These are phyloP conservation scores for Cordyceps cicadae DNA, from an alignment of 2,329 filamentous ascomycete species.

Conservation along the genomic window DNA sequence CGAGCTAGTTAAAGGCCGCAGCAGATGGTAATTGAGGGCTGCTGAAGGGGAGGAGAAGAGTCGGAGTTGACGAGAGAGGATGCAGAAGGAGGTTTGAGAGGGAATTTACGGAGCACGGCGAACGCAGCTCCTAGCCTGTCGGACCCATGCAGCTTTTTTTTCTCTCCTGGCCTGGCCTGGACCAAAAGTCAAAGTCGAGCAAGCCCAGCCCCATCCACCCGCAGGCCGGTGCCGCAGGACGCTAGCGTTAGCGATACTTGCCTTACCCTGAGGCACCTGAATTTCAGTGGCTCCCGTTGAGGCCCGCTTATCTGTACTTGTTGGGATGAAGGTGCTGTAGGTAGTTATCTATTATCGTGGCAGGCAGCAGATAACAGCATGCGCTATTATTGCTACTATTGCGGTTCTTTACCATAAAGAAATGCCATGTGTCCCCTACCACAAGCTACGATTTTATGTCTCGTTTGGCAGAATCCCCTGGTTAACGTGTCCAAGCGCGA, in stretches of 20 bases:
- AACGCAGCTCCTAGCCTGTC: slow-evolving; percentile 5
- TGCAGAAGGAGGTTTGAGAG: slow-evolving; percentile 10
- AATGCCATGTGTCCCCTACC: too few relatives aligned
- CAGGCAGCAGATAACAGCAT: neutral
- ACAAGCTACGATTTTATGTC: too few relatives aligned
- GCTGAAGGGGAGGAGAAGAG: neutral
- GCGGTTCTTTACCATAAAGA: too few relatives aligned
- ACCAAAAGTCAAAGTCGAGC: too few relatives aligned
- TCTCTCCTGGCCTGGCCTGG: neutral
- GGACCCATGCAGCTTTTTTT: neutral
- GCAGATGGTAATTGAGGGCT: neutral
- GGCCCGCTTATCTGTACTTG: slow-evolving; percentile 8
- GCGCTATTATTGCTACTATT: too few relatives aligned
- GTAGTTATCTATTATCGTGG: neutral
- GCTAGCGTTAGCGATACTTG: neutral
- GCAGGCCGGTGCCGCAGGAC: slow-evolving; percentile 4
- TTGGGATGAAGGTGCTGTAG: slow-evolving; percentile 4
- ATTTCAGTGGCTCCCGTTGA: neutral
- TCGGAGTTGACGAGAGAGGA: neutral
- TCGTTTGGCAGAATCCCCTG: too few relatives aligned
- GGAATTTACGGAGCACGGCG: slow-evolving; percentile 13
- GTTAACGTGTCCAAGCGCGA: too few relatives aligned
- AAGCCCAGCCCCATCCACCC: neutral
- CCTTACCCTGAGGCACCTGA: neutral
- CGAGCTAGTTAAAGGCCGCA: slow-evolving; percentile 1